Base-by-base conservation (phyloP, 495 filamentous ascomycete species). In the Penicillium tannophilum region DNA sequence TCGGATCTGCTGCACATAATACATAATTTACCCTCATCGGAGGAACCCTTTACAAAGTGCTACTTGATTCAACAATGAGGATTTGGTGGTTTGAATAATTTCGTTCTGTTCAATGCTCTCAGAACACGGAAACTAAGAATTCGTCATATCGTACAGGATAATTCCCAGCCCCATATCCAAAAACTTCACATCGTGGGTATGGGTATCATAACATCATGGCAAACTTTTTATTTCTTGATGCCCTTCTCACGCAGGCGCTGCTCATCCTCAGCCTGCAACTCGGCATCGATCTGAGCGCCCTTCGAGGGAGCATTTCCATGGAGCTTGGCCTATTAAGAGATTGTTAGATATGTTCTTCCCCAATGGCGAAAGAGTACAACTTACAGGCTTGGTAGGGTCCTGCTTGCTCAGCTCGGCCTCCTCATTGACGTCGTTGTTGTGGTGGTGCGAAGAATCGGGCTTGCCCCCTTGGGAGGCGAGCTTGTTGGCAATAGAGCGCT, bases 401-500 rank as follows among this genome's bases (percentile, higher is more conserved):
- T 85, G 76, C 78, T 90, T 84, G 58, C 65, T 79, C 39, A 86
- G 67, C 14, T 75, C 74, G 0, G 82, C 83, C 72, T 91, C 84
- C 10, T 72, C 64, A 59, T 82, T 72, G 24, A 79, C 70, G 20
- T 71, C 63, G 68, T 61, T 54, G 69, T 62, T 76, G 56, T 72
- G 70, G 56, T 74, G 68, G 54, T 72, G 63, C 9, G 56, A 57
- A 51, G 68, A 39, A 28, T 75, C 62, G 23, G 47, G 26, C 64
- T 76, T 83, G 68, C 61, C 76, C 71, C 44, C 56, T 63, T 89
- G 87, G 10, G 84, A 81, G 8, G 79, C 88, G 28, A 91, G 79
- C 66, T 84, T 87, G 79, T 92, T 91, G 61, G 86, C 87, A 62
- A 95, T 92, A 30, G 88, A 83, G 63, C 91, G 82, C 65, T 90